Evolutionary conservation across 495 filamentous ascomycete genomes (phyloP).

Genomic region (Articulospora tetracladia): DNA sequence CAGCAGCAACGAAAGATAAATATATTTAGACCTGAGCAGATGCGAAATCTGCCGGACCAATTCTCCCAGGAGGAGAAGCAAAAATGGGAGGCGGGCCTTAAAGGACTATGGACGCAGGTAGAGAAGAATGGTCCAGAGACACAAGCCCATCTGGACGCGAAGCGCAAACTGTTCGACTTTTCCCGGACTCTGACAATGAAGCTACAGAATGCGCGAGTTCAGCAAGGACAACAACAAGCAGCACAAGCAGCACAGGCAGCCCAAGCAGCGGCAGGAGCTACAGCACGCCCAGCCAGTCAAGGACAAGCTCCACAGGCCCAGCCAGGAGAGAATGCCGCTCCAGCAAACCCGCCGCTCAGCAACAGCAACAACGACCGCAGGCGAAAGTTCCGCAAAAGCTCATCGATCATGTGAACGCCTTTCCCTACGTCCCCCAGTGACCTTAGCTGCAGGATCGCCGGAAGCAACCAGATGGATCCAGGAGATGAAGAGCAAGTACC

Average conservation of each 20-base stretch:
- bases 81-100: slow-evolving; percentile 64
- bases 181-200: slow-evolving; percentile 59
- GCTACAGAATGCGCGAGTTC: slow-evolving; percentile 38
- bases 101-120: slow-evolving; percentile 55
- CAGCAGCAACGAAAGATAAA: slow-evolving; percentile 5
- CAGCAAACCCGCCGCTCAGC: slow-evolving; percentile 5
- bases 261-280: not conserved
- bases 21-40: slow-evolving; percentile 42
- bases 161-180: slow-evolving; percentile 60
- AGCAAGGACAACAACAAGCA: slow-evolving; percentile 16
- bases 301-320: slow-evolving; percentile 17
- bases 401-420: slow-evolving; percentile 23
- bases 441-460: slow-evolving; percentile 7
- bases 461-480: slow-evolving; percentile 23
- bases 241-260: not conserved
- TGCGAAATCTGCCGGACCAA: slow-evolving; percentile 35
- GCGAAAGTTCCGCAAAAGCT: slow-evolving; percentile 23
- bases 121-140: slow-evolving; percentile 53
- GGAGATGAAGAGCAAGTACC: slow-evolving; percentile 23
- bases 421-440: slow-evolving; percentile 22
- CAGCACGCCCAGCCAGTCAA: slow-evolving; percentile 11
- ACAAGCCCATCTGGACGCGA: slow-evolving; percentile 56
- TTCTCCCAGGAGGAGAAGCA: slow-evolving; percentile 56
- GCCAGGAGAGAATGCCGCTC: slow-evolving; percentile 9
- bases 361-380: slow-evolving; percentile 9